Conservation (phyloP, 148 eudicot species). For the Chenopodium formosanum region DNA sequence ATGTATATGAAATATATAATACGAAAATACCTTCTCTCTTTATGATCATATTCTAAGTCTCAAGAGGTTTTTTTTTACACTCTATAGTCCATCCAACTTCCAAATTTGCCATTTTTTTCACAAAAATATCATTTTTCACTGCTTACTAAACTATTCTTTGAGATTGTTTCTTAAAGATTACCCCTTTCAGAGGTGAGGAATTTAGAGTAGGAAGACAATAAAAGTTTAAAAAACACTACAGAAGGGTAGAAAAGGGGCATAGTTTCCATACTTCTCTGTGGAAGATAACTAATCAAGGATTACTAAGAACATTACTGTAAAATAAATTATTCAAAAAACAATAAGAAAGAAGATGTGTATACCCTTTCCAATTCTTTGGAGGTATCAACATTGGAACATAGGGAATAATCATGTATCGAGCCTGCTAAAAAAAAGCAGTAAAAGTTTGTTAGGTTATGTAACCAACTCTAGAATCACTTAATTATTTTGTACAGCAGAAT, state of each 20-base stretch:
- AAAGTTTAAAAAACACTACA: not conserved
- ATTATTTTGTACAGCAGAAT: not conserved
- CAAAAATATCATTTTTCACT: not conserved
- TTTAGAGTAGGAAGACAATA: not conserved
- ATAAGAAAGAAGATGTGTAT: conserved; percentile 13
- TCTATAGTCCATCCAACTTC: not conserved
- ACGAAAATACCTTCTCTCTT: not conserved
- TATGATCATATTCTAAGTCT: not conserved
- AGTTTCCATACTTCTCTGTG: not conserved
- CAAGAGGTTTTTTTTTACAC: not conserved
- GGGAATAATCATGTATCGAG: conserved; percentile 68
- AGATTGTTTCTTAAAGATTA: not conserved
- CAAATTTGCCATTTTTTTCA: not conserved
- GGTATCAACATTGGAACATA: conserved; percentile 94
- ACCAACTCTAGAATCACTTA: not conserved
- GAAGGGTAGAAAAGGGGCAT: not conserved
- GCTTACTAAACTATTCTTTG: not conserved
- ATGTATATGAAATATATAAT: not conserved
- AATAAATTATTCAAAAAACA: too few species aligned
- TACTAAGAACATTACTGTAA: not conserved
- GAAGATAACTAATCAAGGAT: not conserved
- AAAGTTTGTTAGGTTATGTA: conserved; percentile 20
- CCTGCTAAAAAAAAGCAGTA: conserved; percentile 43
- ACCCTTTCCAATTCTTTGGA: conserved; percentile 87
- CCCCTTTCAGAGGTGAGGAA: not conserved